Conservation (phyloP, 179 eudicot species). For the Spinacia oleracea region DNA sequence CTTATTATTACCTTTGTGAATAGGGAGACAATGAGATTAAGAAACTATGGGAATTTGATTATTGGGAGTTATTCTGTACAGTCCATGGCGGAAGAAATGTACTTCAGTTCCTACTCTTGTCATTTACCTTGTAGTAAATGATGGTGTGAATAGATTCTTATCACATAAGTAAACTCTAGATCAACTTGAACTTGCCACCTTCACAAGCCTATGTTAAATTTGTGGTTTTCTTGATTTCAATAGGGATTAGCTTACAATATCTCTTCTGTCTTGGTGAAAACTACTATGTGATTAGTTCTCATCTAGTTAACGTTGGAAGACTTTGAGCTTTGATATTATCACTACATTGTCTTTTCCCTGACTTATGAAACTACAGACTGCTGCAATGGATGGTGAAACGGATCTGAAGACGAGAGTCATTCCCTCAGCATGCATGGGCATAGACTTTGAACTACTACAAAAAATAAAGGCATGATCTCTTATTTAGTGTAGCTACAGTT, state of each 20-base stretch:
- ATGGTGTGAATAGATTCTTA: conserved; percentile 1
- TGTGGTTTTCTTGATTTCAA: not conserved
- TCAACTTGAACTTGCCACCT: conserved; percentile 8
- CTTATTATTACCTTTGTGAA: too few species aligned
- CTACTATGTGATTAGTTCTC: conserved; percentile 9
- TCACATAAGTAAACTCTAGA: not conserved
- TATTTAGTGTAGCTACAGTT: conserved; percentile 7
- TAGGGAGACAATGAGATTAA: too few species aligned
- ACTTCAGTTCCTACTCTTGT: not conserved
- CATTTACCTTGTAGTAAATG: not conserved
- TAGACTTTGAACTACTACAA: conserved; percentile 83
- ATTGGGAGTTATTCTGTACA: too few species aligned
- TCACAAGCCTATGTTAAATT: too few species aligned
- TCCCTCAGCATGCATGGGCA: conserved; percentile 93
- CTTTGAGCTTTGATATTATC: conserved; percentile 4
- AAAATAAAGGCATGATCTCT: conserved; percentile 72
- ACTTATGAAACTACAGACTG: conserved; percentile 53
- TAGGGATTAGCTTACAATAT: not conserved
- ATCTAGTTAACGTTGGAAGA: not conserved
- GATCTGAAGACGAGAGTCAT: conserved; percentile 89
- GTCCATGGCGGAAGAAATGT: too few species aligned
- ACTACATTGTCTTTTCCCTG: conserved; percentile 13
- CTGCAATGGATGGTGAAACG: conserved; percentile 98
- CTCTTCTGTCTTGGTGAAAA: not conserved
- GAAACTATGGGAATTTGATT: too few species aligned